phyloP scores from a whole-genome alignment of 768 basidiomycete genomes.

The Termitomyces heimii region DNA sequence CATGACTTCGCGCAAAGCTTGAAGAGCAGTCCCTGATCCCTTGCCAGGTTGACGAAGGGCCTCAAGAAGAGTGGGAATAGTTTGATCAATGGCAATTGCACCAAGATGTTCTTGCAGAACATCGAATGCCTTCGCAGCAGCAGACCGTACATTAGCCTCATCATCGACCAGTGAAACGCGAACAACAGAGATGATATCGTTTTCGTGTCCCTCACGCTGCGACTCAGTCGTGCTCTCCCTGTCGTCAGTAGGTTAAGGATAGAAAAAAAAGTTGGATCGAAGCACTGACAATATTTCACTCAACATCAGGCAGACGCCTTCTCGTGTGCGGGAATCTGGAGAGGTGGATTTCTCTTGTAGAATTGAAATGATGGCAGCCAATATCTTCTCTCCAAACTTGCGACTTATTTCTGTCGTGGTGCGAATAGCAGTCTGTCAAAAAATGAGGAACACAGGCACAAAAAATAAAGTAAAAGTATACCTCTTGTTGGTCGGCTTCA shows the following conservation, averaged over 20 bases:
- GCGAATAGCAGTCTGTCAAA: slow-evolving; percentile 74
- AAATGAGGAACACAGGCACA: background rate
- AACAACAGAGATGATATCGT: slow-evolving; percentile 82
- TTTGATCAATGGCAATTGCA: slow-evolving; percentile 89
- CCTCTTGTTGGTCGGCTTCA: slow-evolving; percentile 89
- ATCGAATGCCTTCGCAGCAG: slow-evolving; percentile 87
- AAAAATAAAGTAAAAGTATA: slow-evolving; percentile 20
- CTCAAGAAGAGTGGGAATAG: slow-evolving; percentile 90
- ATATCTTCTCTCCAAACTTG: slow-evolving; percentile 90
- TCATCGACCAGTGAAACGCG: slow-evolving; percentile 85
- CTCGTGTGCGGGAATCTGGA: slow-evolving; percentile 55
- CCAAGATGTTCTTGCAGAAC: slow-evolving; percentile 90
- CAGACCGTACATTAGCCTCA: slow-evolving; percentile 77
- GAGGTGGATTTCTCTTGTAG: slow-evolving; percentile 64
- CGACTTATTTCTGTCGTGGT: slow-evolving; percentile 87
- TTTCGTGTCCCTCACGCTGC: slow-evolving; percentile 84
- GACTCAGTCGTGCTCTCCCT: slow-evolving; percentile 81
- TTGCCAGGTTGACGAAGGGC: slow-evolving; percentile 91
- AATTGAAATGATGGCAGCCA: slow-evolving; percentile 79
- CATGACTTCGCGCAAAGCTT: slow-evolving; percentile 94
- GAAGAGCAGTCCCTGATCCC: slow-evolving; percentile 91
- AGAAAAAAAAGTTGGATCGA: background rate
- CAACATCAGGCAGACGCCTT: slow-evolving; percentile 85
- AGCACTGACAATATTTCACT: slow-evolving; percentile 77
- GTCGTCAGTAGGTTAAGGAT: background rate